Base-by-base conservation (phyloP, 2,329 filamentous ascomycete genomes). In the Tolypocladium tundrense region DNA sequence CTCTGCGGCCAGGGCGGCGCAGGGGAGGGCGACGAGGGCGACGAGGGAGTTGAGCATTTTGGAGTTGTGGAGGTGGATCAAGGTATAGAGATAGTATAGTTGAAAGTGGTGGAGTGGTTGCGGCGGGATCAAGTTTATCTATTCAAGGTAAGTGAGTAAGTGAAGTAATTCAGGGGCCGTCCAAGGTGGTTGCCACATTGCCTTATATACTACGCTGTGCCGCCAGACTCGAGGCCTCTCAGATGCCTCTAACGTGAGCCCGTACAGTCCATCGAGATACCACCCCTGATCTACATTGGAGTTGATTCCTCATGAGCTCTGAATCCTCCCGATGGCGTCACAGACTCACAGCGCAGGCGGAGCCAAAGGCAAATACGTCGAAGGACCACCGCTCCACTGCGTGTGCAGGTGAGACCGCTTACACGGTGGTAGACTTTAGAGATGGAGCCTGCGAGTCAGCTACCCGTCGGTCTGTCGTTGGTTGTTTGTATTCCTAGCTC, bases 1-100 rank as follows among this genome's bases (percentile, higher is more conserved):
- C 19, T 64, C 58, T 19, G 59, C 58, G 43, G 57, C 62, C 31
- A 59, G 27, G 37, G 58, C 60, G 6, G 60, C 43, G 59, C 51
- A 41, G 43, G 58, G 33, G 53, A 60, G 40, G 35, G 43, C 33
- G 59, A 58, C 27, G 16, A 51, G 48, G 16, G 27, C 48, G 48
- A 9, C 16, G 48, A 50, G 27, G n/a, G 45, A 31, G 27, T 31
- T 50, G 45, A 50, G 48, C 48, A 51, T 51, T 8, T 33, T 51
- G 48, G 16, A 33, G 27, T 35, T 50, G 24, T 11, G 10, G 3
- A 10, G 27, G 45, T 50, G 33, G 45, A 4, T 19, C 24, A 11
- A 19, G 6, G 27, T 50, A 14, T 19, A 4, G 27, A 9, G 45
- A 50, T 9, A 10, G 24, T 48, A 11, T 45, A 27, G 13, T 48